Percentiles rank a stretch among this genome's conserved stretches.
Conservation (phyloP, 768 basidiomycete species). For the Mycena vitilis region DNA sequence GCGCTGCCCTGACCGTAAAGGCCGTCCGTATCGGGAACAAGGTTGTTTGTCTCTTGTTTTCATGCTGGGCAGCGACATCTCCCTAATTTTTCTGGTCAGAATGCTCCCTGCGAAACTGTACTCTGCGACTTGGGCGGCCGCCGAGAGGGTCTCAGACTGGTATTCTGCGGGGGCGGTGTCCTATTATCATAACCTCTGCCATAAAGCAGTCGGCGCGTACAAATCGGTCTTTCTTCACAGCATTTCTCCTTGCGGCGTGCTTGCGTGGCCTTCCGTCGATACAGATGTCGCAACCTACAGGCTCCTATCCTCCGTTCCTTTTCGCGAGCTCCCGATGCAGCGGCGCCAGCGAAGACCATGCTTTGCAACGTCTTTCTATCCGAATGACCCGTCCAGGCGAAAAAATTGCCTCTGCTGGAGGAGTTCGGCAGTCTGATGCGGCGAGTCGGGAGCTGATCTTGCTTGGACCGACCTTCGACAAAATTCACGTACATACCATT, state of each 20-base stretch:
- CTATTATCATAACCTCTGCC: background rate
- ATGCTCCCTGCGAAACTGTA: background rate
- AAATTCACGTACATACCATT: background rate
- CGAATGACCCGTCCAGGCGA: too few species aligned
- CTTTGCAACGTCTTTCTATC: too few species aligned
- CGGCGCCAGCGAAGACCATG: too few species aligned
- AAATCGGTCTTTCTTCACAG: background rate
- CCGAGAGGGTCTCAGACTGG: too few species aligned
- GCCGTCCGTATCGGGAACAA: too few species aligned
- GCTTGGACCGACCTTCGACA: constrained; percentile 3
- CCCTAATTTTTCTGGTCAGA: background rate
- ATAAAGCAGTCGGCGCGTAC: background rate
- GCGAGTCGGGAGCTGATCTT: background rate
- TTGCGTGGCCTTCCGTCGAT: background rate
- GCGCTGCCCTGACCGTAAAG: too few species aligned
- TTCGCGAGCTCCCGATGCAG: too few species aligned
- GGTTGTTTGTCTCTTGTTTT: too few species aligned
- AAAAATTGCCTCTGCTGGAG: background rate
- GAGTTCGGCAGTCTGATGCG: background rate
- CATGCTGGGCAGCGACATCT: too few species aligned
- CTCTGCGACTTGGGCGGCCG: background rate
- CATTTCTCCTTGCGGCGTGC: background rate
- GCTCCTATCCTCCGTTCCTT: too few species aligned
- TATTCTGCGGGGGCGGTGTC: background rate
- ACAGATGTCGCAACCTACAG: too few species aligned